These are phyloP conservation scores for Gillenia trifoliata DNA, from an alignment of 306 rosid species.

Conservation along the genomic window DNA sequence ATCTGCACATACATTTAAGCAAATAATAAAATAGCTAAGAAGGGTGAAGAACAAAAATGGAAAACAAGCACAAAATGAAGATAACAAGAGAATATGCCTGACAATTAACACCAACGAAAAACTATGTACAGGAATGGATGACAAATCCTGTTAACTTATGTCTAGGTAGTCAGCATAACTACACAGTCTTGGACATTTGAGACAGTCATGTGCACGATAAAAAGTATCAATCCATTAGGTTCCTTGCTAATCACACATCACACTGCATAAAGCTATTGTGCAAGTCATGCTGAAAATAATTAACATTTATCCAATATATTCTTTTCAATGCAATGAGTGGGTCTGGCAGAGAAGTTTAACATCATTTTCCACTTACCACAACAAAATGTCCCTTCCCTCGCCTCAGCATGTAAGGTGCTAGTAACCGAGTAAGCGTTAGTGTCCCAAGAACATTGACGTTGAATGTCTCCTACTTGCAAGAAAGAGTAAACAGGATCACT, in stretches of 20 bases:
- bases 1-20: slow-evolving; percentile 43
- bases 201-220: neutral
- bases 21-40: slow-evolving; percentile 17
- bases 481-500: slow-evolving; percentile 16
- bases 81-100: neutral
- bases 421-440: slow-evolving; percentile 70
- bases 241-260: neutral
- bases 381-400: slow-evolving; percentile 93
- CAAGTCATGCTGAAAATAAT: neutral
- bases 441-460: slow-evolving; percentile 91
- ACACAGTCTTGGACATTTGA: neutral
- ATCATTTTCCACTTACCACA: slow-evolving; percentile 62
- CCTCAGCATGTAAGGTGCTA: slow-evolving; percentile 82
- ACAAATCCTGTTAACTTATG: neutral
- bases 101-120: neutral
- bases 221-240: neutral
- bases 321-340: neutral
- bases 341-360: slow-evolving; percentile 15
- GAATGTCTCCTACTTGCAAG: slow-evolving; percentile 60
- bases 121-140: neutral
- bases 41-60: slow-evolving; percentile 13
- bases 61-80: neutral
- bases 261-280: neutral
- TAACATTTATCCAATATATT: slow-evolving; percentile 8
- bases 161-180: neutral